Evolutionary conservation across 2,329 filamentous ascomycete species (phyloP).

Genomic region (Trichoderma sp.): DNA sequence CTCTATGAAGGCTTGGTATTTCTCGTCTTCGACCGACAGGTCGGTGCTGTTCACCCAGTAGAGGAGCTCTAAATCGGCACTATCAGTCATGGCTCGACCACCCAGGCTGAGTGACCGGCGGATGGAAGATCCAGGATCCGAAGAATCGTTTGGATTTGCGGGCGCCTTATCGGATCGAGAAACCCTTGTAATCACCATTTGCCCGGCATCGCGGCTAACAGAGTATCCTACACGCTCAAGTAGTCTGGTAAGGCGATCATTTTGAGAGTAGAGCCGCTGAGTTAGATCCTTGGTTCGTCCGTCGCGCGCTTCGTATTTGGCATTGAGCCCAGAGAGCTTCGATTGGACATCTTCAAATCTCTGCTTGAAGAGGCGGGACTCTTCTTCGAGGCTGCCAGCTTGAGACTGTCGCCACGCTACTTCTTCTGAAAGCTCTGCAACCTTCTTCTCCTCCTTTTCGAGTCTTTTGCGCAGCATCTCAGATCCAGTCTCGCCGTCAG

Average conservation of each 20-base stretch:
- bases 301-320: slow-evolving; percentile 70
- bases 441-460: slow-evolving; percentile 74
- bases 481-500: slow-evolving; percentile 82
- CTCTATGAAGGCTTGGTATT: slow-evolving; percentile 75
- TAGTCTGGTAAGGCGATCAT: slow-evolving; percentile 79
- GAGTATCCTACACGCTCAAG: slow-evolving; percentile 87
- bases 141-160: slow-evolving; percentile 61
- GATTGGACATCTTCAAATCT: slow-evolving; percentile 61
- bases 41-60: slow-evolving; percentile 80
- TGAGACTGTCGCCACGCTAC: slow-evolving; percentile 77
- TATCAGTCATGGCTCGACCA: slow-evolving; percentile 61
- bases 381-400: slow-evolving; percentile 74
- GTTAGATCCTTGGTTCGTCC: slow-evolving; percentile 80
- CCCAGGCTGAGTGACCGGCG: slow-evolving; percentile 58
- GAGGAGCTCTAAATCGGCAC: slow-evolving; percentile 71
- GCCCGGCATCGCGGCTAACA: slow-evolving; percentile 71
- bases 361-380: slow-evolving; percentile 69
- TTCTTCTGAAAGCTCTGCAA: slow-evolving; percentile 68
- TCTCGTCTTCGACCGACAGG: slow-evolving; percentile 67
- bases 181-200: slow-evolving; percentile 75
- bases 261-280: slow-evolving; percentile 79
- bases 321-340: slow-evolving; percentile 55
- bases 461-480: slow-evolving; percentile 76
- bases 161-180: slow-evolving; percentile 60
- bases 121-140: slow-evolving; percentile 58